phyloP scores from a whole-genome alignment of 345 rosid species.

The Psidium friedrichsthalianum region DNA sequence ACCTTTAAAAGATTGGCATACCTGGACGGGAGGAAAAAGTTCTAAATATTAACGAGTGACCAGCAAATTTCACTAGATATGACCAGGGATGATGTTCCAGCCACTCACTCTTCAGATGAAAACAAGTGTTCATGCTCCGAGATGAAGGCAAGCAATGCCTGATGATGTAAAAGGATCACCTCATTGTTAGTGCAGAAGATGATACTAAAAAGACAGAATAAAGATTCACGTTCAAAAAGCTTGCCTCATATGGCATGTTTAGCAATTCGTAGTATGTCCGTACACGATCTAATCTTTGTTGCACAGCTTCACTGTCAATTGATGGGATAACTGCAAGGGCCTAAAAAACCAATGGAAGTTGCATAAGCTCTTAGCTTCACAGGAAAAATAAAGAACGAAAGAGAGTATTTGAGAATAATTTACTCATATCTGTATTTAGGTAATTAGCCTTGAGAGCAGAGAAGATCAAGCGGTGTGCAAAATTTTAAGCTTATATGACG shows the following conservation, averaged over 20 bases:
- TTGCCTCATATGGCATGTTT: constrained; percentile 96
- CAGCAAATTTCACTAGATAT: neutral
- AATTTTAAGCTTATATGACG: neutral
- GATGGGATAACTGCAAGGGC: constrained; percentile 91
- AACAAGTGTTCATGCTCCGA: constrained; percentile 63
- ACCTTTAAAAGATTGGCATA: constrained; percentile 68
- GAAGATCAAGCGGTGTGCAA: neutral
- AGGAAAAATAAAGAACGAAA: neutral
- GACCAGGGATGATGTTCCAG: neutral
- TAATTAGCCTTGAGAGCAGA: neutral
- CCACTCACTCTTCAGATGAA: constrained; percentile 61
- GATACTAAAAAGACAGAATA: neutral
- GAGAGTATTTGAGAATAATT: neutral
- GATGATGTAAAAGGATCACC: constrained; percentile 6
- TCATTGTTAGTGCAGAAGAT: neutral
- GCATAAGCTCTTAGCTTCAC: neutral
- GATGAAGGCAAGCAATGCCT: constrained; percentile 88
- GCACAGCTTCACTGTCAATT: constrained; percentile 64
- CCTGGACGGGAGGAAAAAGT: constrained; percentile 18
- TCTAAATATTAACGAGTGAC: neutral
- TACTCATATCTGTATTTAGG: neutral
- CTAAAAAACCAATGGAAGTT: constrained; percentile 20
- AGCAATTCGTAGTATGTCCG: constrained; percentile 82
- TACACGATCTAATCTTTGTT: constrained; percentile 71
- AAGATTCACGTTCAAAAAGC: constrained; percentile 2